Conservation (phyloP, 352 stramenopile species). For the Pythium brachiatum region DNA sequence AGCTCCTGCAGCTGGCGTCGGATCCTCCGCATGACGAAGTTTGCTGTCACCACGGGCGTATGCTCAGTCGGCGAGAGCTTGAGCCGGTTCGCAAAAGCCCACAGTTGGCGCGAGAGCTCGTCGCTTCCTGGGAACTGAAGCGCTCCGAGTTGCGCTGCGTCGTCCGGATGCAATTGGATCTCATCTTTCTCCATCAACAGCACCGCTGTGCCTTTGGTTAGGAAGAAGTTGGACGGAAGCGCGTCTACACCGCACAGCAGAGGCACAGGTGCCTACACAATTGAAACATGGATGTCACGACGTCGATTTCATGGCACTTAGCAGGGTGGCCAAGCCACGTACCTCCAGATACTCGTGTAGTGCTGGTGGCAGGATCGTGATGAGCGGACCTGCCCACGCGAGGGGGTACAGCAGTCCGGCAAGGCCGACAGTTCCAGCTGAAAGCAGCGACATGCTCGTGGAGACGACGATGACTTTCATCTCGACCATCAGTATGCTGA, state of each 20-base stretch:
- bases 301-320: neutral
- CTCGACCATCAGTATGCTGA: conserved; percentile 22
- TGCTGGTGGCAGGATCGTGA: conserved; percentile 21
- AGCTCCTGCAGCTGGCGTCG: conserved; percentile 18
- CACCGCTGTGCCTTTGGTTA: conserved; percentile 23
- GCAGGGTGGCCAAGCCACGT: neutral
- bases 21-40: conserved; percentile 19
- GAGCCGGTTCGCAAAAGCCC: conserved; percentile 5
- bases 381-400: conserved; percentile 25
- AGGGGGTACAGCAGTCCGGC: conserved; percentile 20
- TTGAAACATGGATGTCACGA: neutral
- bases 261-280: conserved; percentile 22
- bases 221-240: conserved; percentile 13
- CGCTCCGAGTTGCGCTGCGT: conserved; percentile 16
- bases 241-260: conserved; percentile 24
- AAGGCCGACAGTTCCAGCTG: conserved; percentile 18
- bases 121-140: conserved; percentile 23
- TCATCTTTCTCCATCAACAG: conserved; percentile 17
- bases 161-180: conserved; percentile 20
- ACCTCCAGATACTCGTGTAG: conserved; percentile 28
- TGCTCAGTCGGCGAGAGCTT: neutral
- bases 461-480: conserved; percentile 32
- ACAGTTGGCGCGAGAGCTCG: conserved; percentile 11
- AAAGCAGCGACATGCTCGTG: conserved; percentile 18
- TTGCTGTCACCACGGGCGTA: neutral